Evolutionary conservation across 257 asterid genomes (phyloP).

Genomic region (Solanum paucissectum): DNA sequence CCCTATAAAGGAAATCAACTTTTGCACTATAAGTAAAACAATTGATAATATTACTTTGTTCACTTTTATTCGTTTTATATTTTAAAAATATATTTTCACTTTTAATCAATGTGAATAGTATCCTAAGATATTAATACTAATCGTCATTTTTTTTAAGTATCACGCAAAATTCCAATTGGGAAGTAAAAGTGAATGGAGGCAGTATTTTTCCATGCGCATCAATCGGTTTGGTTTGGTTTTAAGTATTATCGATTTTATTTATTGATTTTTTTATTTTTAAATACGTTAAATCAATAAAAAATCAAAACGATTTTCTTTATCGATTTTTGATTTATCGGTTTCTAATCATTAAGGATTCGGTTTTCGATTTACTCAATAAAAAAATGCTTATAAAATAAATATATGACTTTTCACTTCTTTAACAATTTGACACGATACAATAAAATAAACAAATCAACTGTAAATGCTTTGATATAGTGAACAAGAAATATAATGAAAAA

Average conservation of each 20-base stretch:
- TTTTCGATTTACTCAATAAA: background rate
- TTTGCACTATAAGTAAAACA: background rate
- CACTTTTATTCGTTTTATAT: background rate
- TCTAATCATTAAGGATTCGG: too few species aligned
- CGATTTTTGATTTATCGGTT: too few species aligned
- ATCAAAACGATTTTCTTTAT: background rate
- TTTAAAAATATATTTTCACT: too few species aligned
- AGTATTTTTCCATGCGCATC: background rate
- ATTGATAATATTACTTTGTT: background rate
- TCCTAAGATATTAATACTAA: background rate
- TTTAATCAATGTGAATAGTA: too few species aligned
- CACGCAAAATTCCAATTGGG: background rate
- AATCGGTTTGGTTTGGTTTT: too few species aligned
- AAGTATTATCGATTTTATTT: background rate
- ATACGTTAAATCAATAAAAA: background rate
- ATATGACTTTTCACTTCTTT: background rate
- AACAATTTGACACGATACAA: background rate
- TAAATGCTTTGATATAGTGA: too few species aligned
- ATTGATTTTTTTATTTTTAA: too few species aligned
- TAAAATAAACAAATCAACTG: too few species aligned
- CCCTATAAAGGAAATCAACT: background rate
- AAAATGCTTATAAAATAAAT: too few species aligned
- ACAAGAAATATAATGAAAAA: too few species aligned
- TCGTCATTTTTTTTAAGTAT: background rate
- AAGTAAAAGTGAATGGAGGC: background rate